Percentiles rank a stretch among this genome's conserved stretches.
These are phyloP conservation scores for Diplotaxis tenuifolia DNA, from an alignment of 345 rosid genomes.

Conservation along the genomic window DNA sequence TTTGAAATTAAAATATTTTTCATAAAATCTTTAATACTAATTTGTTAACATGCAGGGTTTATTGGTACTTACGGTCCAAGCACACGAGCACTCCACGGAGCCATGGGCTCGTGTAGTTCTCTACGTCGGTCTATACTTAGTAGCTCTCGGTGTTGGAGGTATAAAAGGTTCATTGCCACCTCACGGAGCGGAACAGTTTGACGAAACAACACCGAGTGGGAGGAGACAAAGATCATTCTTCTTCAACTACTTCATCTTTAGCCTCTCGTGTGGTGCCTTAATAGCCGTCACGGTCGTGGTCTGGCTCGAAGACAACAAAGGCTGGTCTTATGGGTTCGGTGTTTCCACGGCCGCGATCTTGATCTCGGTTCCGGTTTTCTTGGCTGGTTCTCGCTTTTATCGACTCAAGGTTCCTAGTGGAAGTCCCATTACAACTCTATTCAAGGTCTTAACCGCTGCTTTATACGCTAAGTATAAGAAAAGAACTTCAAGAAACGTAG, in stretches of 20 bases:
- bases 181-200: conserved; percentile 96
- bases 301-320: conserved; percentile 92
- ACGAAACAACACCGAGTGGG: conserved; percentile 62
- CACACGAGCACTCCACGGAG: conserved; percentile 49
- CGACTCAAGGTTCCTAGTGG: conserved; percentile 62
- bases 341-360: conserved; percentile 67
- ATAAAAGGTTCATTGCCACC: conserved; percentile 90
- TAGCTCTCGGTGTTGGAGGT: conserved; percentile 90
- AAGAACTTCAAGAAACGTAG: conserved; percentile 41
- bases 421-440: conserved; percentile 77
- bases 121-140: conserved; percentile 73
- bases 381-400: conserved; percentile 67
- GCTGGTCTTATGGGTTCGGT: conserved; percentile 93
- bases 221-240: conserved; percentile 80
- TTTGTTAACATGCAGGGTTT: conserved; percentile 29
- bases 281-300: conserved; percentile 88
- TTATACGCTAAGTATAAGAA: conserved; percentile 35
- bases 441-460: conserved; percentile 68
- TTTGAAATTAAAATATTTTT: background rate
- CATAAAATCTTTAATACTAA: background rate
- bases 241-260: conserved; percentile 82
- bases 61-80: conserved; percentile 51
- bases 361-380: conserved; percentile 66
- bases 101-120: conserved; percentile 53
- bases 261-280: conserved; percentile 80